Evolutionary conservation across 2,329 filamentous ascomycete species (phyloP).

Genomic region (Aspergillus luchuensis): DNA sequence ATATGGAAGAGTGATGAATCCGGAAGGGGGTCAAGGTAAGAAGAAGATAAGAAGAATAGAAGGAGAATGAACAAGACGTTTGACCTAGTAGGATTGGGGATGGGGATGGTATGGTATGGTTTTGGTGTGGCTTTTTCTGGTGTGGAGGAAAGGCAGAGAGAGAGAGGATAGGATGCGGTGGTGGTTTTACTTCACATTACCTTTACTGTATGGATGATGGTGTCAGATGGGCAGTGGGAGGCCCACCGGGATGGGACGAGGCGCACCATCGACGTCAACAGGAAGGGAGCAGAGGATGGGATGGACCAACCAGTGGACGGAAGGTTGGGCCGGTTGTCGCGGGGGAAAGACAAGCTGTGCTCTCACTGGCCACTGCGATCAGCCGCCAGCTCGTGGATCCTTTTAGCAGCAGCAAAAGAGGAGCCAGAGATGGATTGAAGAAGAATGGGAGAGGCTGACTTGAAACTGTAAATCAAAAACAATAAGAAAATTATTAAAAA

Average conservation of each 20-base stretch:
- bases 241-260: conserved; percentile 1
- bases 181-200: background rate
- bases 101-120: too few species aligned
- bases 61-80: background rate
- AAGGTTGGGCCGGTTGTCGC: conserved; percentile 3
- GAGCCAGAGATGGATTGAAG: background rate
- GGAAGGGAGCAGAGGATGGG: conserved; percentile 3
- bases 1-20: background rate
- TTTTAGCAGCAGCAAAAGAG: background rate
- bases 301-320: conserved; percentile 10
- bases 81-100: background rate
- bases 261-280: conserved; percentile 10
- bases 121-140: background rate
- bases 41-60: background rate
- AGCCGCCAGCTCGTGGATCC: conserved; percentile 11
- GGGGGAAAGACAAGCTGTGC: background rate
- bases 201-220: background rate
- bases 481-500: too few species aligned
- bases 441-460: background rate
- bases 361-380: conserved; percentile 1
- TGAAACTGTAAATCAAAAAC: background rate
- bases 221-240: background rate
- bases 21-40: too few species aligned
- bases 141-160: background rate
- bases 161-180: background rate